A percentile compares a stretch with the other conserved stretches of the same genome.
Evolutionary conservation across 2,329 filamentous ascomycete genomes (phyloP).

Genomic region (Teratosphaeria gauchensis): DNA sequence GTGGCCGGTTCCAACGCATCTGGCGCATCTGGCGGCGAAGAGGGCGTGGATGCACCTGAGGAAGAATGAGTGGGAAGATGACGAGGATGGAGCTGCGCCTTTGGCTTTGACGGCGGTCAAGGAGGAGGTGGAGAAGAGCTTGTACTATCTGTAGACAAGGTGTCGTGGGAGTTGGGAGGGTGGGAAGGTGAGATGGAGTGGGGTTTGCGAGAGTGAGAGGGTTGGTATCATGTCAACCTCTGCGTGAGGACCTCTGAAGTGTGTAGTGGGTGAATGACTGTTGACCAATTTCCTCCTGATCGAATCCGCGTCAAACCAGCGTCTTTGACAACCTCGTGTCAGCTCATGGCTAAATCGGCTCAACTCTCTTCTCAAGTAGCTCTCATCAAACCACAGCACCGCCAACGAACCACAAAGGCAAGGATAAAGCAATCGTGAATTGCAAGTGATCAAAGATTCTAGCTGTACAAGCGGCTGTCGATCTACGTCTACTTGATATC

Average conservation of each 20-base stretch:
- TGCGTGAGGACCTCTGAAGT: background rate
- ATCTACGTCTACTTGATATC: constrained; percentile 33
- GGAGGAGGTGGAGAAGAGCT: background rate
- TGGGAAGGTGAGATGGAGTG: background rate
- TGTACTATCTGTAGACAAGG: background rate
- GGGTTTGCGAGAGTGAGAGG: no score
- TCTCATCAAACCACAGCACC: no score
- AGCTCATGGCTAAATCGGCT: no score
- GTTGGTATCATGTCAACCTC: background rate
- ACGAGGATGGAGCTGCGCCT: background rate
- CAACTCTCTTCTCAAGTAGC: no score
- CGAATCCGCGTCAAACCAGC: no score
- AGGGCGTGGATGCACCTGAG: constrained; percentile 5
- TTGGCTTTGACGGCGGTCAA: constrained; percentile 1
- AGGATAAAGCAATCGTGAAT: background rate
- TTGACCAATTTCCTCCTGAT: no score
- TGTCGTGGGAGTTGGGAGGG: background rate
- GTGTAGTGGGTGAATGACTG: background rate
- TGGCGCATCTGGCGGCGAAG: constrained; percentile 6
- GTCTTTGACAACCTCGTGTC: no score
- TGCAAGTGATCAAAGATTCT: background rate
- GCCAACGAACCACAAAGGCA: background rate
- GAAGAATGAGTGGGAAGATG: background rate
- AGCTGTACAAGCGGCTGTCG: background rate
- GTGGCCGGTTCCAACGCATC: constrained; percentile 7